Conservation (phyloP, 495 filamentous ascomycete species). For the Tuber melanosporum region DNA sequence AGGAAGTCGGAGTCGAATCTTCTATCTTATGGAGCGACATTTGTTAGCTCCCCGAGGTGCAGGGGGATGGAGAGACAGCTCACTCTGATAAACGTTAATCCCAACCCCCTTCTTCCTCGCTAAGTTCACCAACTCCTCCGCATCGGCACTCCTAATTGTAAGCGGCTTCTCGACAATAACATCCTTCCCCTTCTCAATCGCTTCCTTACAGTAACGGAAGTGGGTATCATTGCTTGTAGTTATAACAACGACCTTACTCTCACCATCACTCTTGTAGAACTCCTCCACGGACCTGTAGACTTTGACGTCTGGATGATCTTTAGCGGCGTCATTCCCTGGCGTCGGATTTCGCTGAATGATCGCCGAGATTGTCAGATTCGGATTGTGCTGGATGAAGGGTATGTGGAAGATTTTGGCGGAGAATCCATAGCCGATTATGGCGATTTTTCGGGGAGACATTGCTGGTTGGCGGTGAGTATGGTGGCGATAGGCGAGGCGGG, state of each 20-base stretch:
- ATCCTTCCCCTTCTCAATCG: slow-evolving; percentile 70
- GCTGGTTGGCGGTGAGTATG: neutral
- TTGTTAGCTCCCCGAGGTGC: neutral
- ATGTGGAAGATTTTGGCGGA: slow-evolving; percentile 89
- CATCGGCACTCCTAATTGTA: slow-evolving; percentile 64
- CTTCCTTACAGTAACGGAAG: slow-evolving; percentile 57
- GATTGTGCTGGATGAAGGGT: slow-evolving; percentile 64
- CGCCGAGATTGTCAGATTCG: slow-evolving; percentile 63
- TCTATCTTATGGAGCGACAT: slow-evolving; percentile 50
- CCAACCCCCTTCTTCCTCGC: slow-evolving; percentile 56
- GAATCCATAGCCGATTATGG: slow-evolving; percentile 63
- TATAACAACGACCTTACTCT: slow-evolving; percentile 65
- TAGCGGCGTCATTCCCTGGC: slow-evolving; percentile 55
- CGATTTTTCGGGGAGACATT: slow-evolving; percentile 46
- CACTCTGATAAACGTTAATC: slow-evolving; percentile 79
- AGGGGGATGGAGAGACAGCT: slow-evolving; percentile 15
- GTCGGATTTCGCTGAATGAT: slow-evolving; percentile 73
- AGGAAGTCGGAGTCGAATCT: slow-evolving; percentile 81
- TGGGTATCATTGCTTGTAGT: slow-evolving; percentile 73
- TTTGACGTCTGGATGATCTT: slow-evolving; percentile 62
- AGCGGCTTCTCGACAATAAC: slow-evolving; percentile 90
- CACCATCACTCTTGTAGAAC: slow-evolving; percentile 56
- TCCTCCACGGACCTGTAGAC: slow-evolving; percentile 55
- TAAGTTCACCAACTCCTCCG: slow-evolving; percentile 59
- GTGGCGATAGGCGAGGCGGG: neutral